Percentiles rank a stretch among this genome's conserved stretches.
phyloP scores from a whole-genome alignment of 306 rosid genomes.

The Glycine tomentella region DNA sequence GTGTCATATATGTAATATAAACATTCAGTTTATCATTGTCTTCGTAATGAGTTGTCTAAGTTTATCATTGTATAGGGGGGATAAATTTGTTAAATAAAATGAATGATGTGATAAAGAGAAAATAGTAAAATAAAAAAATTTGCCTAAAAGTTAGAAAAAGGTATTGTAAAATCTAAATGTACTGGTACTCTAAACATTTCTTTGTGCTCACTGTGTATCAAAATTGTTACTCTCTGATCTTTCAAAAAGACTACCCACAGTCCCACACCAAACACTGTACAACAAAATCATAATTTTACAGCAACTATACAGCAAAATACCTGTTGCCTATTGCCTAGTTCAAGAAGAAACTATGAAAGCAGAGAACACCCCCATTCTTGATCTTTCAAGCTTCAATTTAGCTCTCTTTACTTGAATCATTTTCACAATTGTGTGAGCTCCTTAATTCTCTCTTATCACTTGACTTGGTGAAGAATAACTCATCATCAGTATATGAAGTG shows the following conservation, averaged over 20 bases:
- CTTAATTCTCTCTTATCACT: constrained; percentile 59
- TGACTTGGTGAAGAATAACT: constrained; percentile 72
- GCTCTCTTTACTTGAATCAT: background rate
- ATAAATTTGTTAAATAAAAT: too few relatives aligned
- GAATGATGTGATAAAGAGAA: too few relatives aligned
- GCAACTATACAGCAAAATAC: background rate
- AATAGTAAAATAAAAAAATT: too few relatives aligned
- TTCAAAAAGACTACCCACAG: background rate
- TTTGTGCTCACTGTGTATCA: too few relatives aligned
- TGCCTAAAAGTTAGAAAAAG: too few relatives aligned
- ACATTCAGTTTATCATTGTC: background rate
- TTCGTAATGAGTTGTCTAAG: background rate
- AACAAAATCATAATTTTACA: constrained; percentile 35
- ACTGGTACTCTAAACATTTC: background rate
- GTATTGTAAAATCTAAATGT: too few relatives aligned
- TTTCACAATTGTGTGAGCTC: constrained; percentile 36
- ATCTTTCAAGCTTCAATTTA: constrained; percentile 29
- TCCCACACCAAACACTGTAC: background rate
- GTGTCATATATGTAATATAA: background rate
- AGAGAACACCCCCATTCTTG: background rate
- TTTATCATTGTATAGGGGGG: too few relatives aligned
- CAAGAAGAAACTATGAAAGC: constrained; percentile 13
- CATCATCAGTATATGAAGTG: constrained; percentile 82
- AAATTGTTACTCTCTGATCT: background rate
- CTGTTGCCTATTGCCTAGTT: constrained; percentile 18